These are phyloP conservation scores for Didymella segeticola DNA, from an alignment of 2,329 filamentous ascomycete species.

Conservation along the genomic window DNA sequence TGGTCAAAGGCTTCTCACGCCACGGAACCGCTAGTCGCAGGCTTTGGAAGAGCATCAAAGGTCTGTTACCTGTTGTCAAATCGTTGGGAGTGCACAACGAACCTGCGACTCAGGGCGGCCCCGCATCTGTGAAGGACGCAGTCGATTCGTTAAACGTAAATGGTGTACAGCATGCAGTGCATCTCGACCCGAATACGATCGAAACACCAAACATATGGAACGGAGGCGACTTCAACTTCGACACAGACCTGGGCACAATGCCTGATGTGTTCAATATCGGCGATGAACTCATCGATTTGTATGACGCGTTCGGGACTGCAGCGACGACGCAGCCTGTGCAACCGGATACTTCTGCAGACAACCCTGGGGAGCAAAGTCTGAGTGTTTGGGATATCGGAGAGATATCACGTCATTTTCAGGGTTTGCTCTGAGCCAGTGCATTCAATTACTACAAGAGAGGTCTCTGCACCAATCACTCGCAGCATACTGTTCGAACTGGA, in stretches of 20 bases:
- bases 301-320: slow-evolving; percentile 18
- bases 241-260: slow-evolving; percentile 10
- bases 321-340: slow-evolving; percentile 1
- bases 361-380: slow-evolving; percentile 13
- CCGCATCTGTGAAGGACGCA: not conserved
- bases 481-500: too few species aligned
- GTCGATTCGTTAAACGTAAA: not conserved
- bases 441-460: too few species aligned
- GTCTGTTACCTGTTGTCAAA: slow-evolving; percentile 24
- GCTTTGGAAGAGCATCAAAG: slow-evolving; percentile 30
- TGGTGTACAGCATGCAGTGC: not conserved
- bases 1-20: slow-evolving; percentile 29
- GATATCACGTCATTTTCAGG: slow-evolving; percentile 21
- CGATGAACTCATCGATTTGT: slow-evolving; percentile 18
- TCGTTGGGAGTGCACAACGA: slow-evolving; percentile 16
- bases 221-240: slow-evolving; percentile 1
- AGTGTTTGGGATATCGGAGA: slow-evolving; percentile 17
- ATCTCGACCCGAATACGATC: not conserved
- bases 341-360: not conserved
- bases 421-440: slow-evolving; percentile 7
- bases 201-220: slow-evolving; percentile 7
- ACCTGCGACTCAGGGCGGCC: not conserved
- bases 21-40: slow-evolving; percentile 26
- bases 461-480: too few species aligned
- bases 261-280: slow-evolving; percentile 25